Percentiles rank a stretch among this genome's conserved stretches.
phyloP scores from a whole-genome alignment of 805 yeast genomes.

The Monosporozyma unispora region DNA sequence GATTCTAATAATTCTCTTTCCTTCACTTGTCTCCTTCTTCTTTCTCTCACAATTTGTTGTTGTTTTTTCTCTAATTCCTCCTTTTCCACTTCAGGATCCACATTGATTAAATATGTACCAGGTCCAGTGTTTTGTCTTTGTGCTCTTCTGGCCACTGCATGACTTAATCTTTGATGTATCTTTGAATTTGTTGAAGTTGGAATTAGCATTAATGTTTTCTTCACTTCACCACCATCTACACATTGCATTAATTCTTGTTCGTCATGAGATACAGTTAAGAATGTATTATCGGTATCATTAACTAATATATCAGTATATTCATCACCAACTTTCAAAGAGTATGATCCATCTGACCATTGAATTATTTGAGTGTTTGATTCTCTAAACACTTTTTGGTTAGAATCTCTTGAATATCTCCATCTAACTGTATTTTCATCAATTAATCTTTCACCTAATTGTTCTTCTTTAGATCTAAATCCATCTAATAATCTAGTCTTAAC shows the following conservation, averaged over 20 bases:
- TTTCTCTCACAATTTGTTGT: conserved; percentile 53
- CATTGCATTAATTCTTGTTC: conserved; percentile 54
- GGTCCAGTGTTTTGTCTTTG: conserved; percentile 31
- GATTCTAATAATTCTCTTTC: conserved; percentile 45
- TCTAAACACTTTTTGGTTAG: conserved; percentile 60
- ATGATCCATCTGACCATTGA: conserved; percentile 90
- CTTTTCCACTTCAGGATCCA: conserved; percentile 65
- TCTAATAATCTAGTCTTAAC: conserved; percentile 32
- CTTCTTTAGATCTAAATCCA: conserved; percentile 31
- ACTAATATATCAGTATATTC: conserved; percentile 76
- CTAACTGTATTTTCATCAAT: conserved; percentile 79
- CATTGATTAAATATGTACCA: conserved; percentile 33
- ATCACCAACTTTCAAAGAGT: conserved; percentile 76
- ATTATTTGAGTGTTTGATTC: conserved; percentile 86
- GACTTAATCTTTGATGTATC: conserved; percentile 72
- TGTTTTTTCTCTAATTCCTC: conserved; percentile 59
- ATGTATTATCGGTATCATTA: conserved; percentile 58
- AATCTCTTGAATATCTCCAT: conserved; percentile 83
- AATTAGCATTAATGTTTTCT: conserved; percentile 60
- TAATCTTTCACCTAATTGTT: conserved; percentile 52
- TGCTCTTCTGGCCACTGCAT: conserved; percentile 43
- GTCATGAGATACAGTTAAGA: conserved; percentile 62
- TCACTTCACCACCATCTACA: conserved; percentile 56
- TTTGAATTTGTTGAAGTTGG: conserved; percentile 87
- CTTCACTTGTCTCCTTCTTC: conserved; percentile 51